Conservation (phyloP, 129 eudicot genomes). For the Artemisia annua region DNA sequence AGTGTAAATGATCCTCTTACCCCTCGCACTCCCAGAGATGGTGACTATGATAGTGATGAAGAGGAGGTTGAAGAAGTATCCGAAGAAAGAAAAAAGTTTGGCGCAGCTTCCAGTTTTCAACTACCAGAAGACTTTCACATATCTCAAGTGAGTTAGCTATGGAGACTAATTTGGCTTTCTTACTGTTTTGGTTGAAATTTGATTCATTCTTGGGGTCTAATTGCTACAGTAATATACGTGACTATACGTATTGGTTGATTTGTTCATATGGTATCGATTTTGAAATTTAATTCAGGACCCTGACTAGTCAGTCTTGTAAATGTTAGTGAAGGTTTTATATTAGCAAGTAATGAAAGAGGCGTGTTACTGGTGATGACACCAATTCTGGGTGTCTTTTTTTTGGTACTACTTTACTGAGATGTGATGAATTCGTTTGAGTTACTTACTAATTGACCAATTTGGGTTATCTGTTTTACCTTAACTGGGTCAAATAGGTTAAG, state of each 20-base stretch:
- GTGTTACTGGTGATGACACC: background rate
- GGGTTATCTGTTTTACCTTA: too few relatives aligned
- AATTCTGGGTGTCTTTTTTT: background rate
- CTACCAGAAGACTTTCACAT: conserved; percentile 55
- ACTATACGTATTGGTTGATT: conserved; percentile 16
- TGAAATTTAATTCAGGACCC: background rate
- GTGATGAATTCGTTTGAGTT: too few relatives aligned
- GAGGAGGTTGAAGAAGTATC: conserved; percentile 39
- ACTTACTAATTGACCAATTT: too few relatives aligned
- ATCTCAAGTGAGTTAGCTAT: conserved; percentile 44
- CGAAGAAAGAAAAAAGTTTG: conserved; percentile 67
- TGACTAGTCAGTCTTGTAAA: conserved; percentile 24
- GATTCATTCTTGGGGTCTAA: conserved; percentile 12
- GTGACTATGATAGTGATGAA: conserved; percentile 43
- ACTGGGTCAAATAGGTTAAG: too few relatives aligned
- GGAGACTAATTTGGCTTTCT: background rate
- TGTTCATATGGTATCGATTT: conserved; percentile 10
- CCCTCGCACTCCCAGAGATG: conserved; percentile 41
- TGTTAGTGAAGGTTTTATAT: conserved; percentile 8
- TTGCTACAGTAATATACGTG: background rate
- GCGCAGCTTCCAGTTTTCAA: conserved; percentile 64
- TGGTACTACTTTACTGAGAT: too few relatives aligned
- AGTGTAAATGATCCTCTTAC: conserved; percentile 50
- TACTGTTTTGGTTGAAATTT: conserved; percentile 12
- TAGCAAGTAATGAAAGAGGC: conserved; percentile 17